A percentile compares a stretch with the other conserved stretches of the same genome.
Conservation (phyloP, 768 basidiomycete species). For the Russula emetica region DNA sequence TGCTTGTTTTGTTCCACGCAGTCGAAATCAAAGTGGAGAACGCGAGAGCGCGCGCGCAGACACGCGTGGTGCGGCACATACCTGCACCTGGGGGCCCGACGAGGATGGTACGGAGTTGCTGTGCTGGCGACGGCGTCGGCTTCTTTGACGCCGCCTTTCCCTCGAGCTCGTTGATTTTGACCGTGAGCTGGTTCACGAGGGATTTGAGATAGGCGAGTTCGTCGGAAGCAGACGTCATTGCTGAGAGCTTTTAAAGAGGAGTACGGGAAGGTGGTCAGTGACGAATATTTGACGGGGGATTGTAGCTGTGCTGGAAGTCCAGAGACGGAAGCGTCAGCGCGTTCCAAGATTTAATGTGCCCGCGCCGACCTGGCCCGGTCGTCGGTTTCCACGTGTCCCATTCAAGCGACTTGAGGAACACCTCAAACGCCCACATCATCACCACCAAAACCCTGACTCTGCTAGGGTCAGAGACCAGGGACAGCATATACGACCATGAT, state of each 20-base stretch:
- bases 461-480: conserved; percentile 1
- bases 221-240: conserved; percentile 56
- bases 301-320: not conserved
- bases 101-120: conserved; percentile 85
- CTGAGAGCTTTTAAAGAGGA: conserved; percentile 8
- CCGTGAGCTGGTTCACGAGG: conserved; percentile 84
- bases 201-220: conserved; percentile 95
- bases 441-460: conserved; percentile 1
- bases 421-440: not conserved
- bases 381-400: not conserved
- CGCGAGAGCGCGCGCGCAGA: not conserved
- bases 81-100: conserved; percentile 97
- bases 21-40: not conserved
- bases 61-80: conserved; percentile 41
- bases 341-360: not conserved
- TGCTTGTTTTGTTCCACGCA: not conserved
- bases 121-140: conserved; percentile 51
- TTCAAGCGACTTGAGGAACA: not conserved
- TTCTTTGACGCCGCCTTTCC: conserved; percentile 44
- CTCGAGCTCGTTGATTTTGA: conserved; percentile 83
- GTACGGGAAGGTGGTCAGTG: not conserved
- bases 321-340: not conserved
- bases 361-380: not conserved
- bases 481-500: conserved; percentile 27
- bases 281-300: no score